Evolutionary conservation across 2,329 filamentous ascomycete genomes (phyloP), one percentile per base, ranked within the genome.

Genomic region (Madurella mycetomatis): DNA sequence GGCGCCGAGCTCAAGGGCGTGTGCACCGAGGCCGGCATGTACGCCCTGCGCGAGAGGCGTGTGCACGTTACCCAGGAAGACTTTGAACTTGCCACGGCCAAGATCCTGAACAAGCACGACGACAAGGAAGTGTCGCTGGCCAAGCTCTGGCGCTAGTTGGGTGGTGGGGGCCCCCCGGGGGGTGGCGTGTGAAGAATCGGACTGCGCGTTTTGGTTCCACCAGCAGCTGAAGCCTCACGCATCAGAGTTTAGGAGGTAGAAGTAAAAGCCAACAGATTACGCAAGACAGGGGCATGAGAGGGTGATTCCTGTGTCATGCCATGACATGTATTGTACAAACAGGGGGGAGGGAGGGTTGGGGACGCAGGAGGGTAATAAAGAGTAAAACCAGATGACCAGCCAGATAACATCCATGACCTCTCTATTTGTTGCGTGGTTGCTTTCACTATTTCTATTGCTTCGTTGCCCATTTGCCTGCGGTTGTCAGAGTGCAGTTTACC

Each of bases 81-180:
- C 74, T 99, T 99, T 71, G 94, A 99, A 72, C 81, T 99, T 59
- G 94, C 94, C 34, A 99, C 94, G 7, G 94, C 94, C 70, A 99
- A 99, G 88, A 92, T 99, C 57, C 82, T 99, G 70, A 97, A 99
- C 84, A 97, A 96, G 82, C 94, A 97, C 72, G 94, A 97, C 68
- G 94, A 99, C 74, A 97, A 97, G 82, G 92, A 96, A 72, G 88
- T 91, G 65, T 91, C 87, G 68, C 78, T 95, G 66, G 88, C 87
- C 69, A 95, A 95, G 76, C 78, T 95, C 67, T 95, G 76, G 75
- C 62, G 64, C 44, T 66, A 60, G 51, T 43, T 31, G 16, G 42
- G 16, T 18, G 17, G 12, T 30, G 40, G 39, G 19, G 18, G 13
- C n/a, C 13, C 16, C 15, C 9, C 16, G 18, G 31, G 15, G 12